Base-by-base conservation (phyloP, 2,329 filamentous ascomycete species). In the Rhynchosporium graminicola region DNA sequence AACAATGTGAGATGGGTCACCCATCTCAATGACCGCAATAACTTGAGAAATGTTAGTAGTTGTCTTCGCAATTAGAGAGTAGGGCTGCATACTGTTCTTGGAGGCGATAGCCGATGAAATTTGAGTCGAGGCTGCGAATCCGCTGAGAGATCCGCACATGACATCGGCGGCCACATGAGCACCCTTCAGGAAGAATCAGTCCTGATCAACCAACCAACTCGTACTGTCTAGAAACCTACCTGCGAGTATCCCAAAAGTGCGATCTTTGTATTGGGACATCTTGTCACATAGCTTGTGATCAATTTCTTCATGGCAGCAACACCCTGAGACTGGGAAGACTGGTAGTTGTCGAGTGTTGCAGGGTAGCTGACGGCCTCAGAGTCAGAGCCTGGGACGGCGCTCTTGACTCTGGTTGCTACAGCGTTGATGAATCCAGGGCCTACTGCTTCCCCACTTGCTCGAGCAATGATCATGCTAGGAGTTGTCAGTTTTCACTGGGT, bases 201-300 rank as follows among this genome's bases (percentile, higher is more conserved):
- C 29, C 2, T 29, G 8, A 36, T 54, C 50, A 12, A 4, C 31
- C 5, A 38, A 13, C 20, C 20, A 15, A 31, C 8, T 26, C 2
- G 9, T 26, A 26, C 4, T 4, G 36, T 54, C n/a, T 20, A 2
- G 10, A 38, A n/a, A 38, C 50, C n/a, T 20, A 54, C 71, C 60
- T 74, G 72, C 8, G 66, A 70, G 64, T 74, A 75, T 1, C 74
- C 74, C 46, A 75, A 63, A 20, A 76, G 65, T 12, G 74, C 73
- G 52, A 75, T 72, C 59, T 70, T 66, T 20, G 57, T 57, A 2
- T 69, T 68, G 4, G 56, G 56, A 57, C 73, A 75, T 26, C 66
- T 67, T 4, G 65, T 54, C 2, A 69, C 68, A 56, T 74, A 75
- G 26, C 57, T 60, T 43, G 67, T 62, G 47, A 73, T 73, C 33